Evolutionary conservation across 768 basidiomycete genomes (phyloP).

Genomic region (Mycena epipterygia): DNA sequence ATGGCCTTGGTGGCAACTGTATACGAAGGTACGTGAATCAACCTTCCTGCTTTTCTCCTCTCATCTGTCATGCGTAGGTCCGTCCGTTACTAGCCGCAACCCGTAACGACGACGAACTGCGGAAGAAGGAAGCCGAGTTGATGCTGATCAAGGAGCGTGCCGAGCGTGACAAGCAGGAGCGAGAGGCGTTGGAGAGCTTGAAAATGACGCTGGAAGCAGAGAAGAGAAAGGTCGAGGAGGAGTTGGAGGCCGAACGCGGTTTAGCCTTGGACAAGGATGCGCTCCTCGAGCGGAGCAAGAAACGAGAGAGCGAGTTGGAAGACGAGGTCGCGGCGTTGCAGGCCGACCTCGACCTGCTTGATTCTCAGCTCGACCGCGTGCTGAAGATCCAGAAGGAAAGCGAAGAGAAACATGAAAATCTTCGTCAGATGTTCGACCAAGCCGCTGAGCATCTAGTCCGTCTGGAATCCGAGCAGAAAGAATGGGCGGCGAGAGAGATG

Average conservation of each 20-base stretch:
- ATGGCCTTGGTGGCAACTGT: conserved; percentile 99
- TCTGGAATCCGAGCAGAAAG: conserved; percentile 82
- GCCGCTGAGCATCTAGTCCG: conserved; percentile 90
- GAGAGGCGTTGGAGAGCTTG: conserved; percentile 80
- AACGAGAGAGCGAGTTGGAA: conserved; percentile 86
- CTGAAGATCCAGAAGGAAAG: conserved; percentile 83
- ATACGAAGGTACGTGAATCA: conserved; percentile 79
- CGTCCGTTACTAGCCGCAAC: conserved; percentile 95
- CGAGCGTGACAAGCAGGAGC: conserved; percentile 88
- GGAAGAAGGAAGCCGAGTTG: conserved; percentile 89
- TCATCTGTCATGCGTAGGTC: conserved; percentile 62
- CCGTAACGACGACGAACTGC: conserved; percentile 91
- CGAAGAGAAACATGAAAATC: conserved; percentile 81
- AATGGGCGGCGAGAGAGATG: conserved; percentile 73
- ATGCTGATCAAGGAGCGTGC: conserved; percentile 85
- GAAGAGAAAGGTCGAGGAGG: conserved; percentile 85
- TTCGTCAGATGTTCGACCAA: conserved; percentile 82
- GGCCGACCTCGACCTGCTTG: conserved; percentile 85
- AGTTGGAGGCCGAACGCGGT: conserved; percentile 85
- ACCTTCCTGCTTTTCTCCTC: background rate
- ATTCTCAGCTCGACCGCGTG: conserved; percentile 88
- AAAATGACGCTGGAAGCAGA: conserved; percentile 88
- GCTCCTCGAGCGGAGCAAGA: conserved; percentile 86
- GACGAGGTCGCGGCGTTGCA: conserved; percentile 88
- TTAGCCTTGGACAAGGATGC: conserved; percentile 87